phyloP scores from a whole-genome alignment of 805 yeast genomes.

The Spathaspora gorwiae region DNA sequence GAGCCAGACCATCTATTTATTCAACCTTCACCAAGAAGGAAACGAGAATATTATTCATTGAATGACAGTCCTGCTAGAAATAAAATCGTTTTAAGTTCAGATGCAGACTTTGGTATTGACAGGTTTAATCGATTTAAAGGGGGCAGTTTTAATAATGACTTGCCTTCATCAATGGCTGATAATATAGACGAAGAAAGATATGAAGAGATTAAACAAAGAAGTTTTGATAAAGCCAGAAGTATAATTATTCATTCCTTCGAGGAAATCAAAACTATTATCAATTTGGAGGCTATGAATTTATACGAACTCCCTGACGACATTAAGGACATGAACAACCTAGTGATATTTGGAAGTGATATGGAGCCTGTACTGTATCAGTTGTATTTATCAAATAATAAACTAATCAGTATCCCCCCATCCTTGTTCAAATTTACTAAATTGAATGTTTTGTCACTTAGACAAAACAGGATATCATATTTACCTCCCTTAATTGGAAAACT shows the following conservation, averaged over 20 bases:
- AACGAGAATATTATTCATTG: not conserved
- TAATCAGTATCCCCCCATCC: slow-evolving; percentile 45
- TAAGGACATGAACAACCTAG: slow-evolving; percentile 51
- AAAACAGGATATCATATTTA: slow-evolving; percentile 42
- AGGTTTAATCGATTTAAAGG: slow-evolving; percentile 38
- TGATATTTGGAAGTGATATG: slow-evolving; percentile 31
- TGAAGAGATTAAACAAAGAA: slow-evolving; percentile 9
- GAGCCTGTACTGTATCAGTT: slow-evolving; percentile 33
- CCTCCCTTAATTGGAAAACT: slow-evolving; percentile 46
- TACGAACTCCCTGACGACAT: slow-evolving; percentile 53
- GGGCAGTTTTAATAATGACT: slow-evolving; percentile 9
- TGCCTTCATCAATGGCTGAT: slow-evolving; percentile 25
- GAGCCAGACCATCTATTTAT: slow-evolving; percentile 3
- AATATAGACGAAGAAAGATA: slow-evolving; percentile 12
- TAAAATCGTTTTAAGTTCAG: slow-evolving; percentile 20
- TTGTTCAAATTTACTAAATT: slow-evolving; percentile 48
- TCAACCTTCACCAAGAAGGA: not conserved
- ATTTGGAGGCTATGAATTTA: slow-evolving; percentile 45
- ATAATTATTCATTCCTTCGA: slow-evolving; percentile 46
- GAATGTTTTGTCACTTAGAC: slow-evolving; percentile 49
- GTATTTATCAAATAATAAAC: slow-evolving; percentile 46
- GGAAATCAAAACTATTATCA: slow-evolving; percentile 38
- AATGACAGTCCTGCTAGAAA: not conserved
- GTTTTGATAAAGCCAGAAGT: slow-evolving; percentile 29
- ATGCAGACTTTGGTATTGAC: slow-evolving; percentile 50